phyloP scores from a whole-genome alignment of 345 rosid genomes.

The Brassica juncea region DNA sequence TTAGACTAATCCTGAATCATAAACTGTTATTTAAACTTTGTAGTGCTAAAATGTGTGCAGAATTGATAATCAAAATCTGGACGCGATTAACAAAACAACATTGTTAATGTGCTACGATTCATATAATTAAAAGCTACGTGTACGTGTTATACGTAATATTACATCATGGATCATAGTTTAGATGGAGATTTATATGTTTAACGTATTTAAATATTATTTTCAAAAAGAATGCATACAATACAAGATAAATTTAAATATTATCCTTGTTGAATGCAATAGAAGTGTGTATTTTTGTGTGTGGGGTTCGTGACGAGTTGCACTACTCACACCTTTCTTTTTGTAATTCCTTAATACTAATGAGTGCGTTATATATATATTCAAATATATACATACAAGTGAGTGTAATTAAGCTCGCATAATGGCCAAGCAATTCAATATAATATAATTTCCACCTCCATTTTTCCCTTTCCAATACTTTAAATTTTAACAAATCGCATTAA shows the following conservation, averaged over 20 bases:
- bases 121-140: not conserved
- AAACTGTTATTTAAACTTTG: not conserved
- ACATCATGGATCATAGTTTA: slow-evolving; percentile 18
- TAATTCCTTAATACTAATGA: slow-evolving; percentile 20
- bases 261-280: slow-evolving; percentile 28
- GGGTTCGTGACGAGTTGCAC: slow-evolving; percentile 45
- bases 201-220: slow-evolving; percentile 10
- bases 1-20: not conserved
- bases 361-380: slow-evolving; percentile 37
- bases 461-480: slow-evolving; percentile 8
- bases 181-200: not conserved
- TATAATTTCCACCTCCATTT: not conserved
- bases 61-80: not conserved
- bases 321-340: slow-evolving; percentile 30
- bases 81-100: not conserved
- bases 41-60: not conserved
- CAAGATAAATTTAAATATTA: slow-evolving; percentile 29
- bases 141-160: slow-evolving; percentile 24
- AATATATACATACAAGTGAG: slow-evolving; percentile 19
- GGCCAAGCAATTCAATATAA: slow-evolving; percentile 29
- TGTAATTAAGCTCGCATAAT: slow-evolving; percentile 38
- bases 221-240: slow-evolving; percentile 18
- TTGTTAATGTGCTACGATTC: not conserved
- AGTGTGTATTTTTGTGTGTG: slow-evolving; percentile 38
- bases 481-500: slow-evolving; percentile 10